Evolutionary conservation across 768 basidiomycete genomes (phyloP).

Genomic region (Boletellus ananas): DNA sequence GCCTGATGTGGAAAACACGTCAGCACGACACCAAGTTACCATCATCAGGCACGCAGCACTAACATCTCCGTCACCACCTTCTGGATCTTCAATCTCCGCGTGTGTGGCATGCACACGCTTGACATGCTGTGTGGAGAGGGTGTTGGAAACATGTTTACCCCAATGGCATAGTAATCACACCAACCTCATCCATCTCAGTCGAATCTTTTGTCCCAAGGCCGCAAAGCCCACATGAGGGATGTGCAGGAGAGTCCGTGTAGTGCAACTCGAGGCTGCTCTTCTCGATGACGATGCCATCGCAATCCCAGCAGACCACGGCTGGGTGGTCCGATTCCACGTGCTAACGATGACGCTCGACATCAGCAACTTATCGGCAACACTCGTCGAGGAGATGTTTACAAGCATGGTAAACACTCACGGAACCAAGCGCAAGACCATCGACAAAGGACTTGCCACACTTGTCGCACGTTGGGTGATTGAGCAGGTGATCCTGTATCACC

Average conservation of each 20-base stretch:
- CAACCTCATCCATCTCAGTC: constrained; percentile 20
- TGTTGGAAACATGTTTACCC: constrained; percentile 7
- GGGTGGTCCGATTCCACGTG: constrained; percentile 23
- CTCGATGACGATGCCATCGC: constrained; percentile 24
- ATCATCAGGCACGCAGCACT: not conserved
- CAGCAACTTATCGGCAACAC: not conserved
- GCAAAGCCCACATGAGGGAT: constrained; percentile 21
- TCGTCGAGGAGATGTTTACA: too few species aligned
- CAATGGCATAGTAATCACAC: not conserved
- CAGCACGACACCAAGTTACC: not conserved
- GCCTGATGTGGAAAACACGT: constrained; percentile 5
- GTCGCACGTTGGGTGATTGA: constrained; percentile 22
- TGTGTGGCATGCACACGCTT: constrained; percentile 7
- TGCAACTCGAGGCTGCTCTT: constrained; percentile 17
- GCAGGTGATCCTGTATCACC: constrained; percentile 25
- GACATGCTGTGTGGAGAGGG: constrained; percentile 16
- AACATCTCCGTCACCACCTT: not conserved
- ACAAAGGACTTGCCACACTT: constrained; percentile 20
- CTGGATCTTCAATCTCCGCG: constrained; percentile 2
- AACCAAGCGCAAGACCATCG: constrained; percentile 17
- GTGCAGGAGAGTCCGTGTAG: constrained; percentile 20
- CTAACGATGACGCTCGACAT: constrained; percentile 7
- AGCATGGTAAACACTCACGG: constrained; percentile 10
- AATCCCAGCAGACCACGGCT: constrained; percentile 30
- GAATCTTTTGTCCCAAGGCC: constrained; percentile 12